Base-by-base conservation (phyloP, 106 monocot species). In the Acanthochlamys bracteata region DNA sequence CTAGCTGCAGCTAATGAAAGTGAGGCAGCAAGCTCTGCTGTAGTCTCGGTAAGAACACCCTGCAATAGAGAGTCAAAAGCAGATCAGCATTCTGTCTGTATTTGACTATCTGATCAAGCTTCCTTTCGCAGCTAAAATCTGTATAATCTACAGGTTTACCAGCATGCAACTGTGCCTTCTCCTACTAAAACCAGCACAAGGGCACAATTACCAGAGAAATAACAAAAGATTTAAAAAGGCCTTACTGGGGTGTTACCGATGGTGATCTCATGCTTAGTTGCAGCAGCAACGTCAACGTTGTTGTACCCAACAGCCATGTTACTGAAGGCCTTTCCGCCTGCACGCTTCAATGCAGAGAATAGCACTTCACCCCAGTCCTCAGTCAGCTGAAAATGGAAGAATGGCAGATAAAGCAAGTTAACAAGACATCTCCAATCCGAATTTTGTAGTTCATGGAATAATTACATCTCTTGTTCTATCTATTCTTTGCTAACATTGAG, bases 251-350 rank as follows among this genome's bases (percentile, higher is more conserved):
- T 98, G 53, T 98, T 98, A 20, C 96, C 96, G n/a, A 98, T 79
- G 0, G 88, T 78, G 22, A 98, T 56, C 55, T 88, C 91, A 39
- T 91, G 16, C 79, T 91, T 98, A 42, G 58, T 88, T 10, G 96
- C 96, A 24, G 85, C 91, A 61, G 78, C 63, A 21, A 98, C 88
- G 33, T 98, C 88, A 45, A 98, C 96, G 53, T 98, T 98, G 70
- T 98, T 98, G 80, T 91, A 98, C 1, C 96, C 96, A 17, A 98
- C 96, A 3, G 96, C 96, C 96, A 98, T 98, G 79, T 98, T 98
- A 66, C 96, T 98, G 74, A 91, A 98, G 25, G 85, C 91, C 22
- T 66, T 88, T 11, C 96, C 96, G 12, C 96, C 91, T 10, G 96
- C 96, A 40, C 73, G 82, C 73, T 71, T 88, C 66, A 98, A 76